Evolutionary conservation across 495 filamentous ascomycete genomes (phyloP).

Genomic region (Podospora tetraspora): DNA sequence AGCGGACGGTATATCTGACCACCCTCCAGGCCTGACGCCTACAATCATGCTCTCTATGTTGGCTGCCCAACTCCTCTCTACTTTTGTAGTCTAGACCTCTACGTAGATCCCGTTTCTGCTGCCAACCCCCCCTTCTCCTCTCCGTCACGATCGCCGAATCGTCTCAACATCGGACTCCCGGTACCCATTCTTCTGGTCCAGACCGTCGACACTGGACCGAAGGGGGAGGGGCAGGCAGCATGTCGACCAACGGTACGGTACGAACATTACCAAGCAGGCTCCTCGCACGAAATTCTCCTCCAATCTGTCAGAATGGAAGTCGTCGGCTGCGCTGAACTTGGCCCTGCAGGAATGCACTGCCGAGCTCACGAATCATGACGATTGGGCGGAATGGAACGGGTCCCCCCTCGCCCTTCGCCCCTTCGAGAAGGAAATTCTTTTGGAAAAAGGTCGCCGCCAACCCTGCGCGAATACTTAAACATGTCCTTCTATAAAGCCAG

Average conservation of each 20-base stretch:
- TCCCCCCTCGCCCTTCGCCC: too few relatives aligned
- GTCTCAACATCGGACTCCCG: background rate
- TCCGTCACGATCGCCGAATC: background rate
- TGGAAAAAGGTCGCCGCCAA: constrained; percentile 2
- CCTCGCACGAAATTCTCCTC: background rate
- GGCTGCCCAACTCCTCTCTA: background rate
- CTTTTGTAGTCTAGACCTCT: background rate
- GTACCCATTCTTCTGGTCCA: background rate
- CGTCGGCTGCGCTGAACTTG: background rate
- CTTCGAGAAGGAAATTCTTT: background rate
- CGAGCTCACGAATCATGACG: background rate
- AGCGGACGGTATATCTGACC: background rate
- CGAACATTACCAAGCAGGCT: constrained; percentile 1
- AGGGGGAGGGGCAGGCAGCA: too few relatives aligned
- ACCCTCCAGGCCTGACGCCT: background rate
- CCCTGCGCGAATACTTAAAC: constrained; percentile 2
- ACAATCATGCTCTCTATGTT: background rate
- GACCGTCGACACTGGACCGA: background rate
- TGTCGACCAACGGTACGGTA: background rate
- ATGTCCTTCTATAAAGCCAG: background rate
- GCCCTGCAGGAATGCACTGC: background rate
- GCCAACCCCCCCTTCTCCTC: background rate
- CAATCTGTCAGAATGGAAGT: background rate
- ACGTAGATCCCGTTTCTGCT: background rate
- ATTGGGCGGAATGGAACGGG: too few relatives aligned